Evolutionary conservation across 1,284 basidiomycete genomes (phyloP), one percentile per base, ranked within the genome.

Genomic region (Phellopilus nigrolimitatus): DNA sequence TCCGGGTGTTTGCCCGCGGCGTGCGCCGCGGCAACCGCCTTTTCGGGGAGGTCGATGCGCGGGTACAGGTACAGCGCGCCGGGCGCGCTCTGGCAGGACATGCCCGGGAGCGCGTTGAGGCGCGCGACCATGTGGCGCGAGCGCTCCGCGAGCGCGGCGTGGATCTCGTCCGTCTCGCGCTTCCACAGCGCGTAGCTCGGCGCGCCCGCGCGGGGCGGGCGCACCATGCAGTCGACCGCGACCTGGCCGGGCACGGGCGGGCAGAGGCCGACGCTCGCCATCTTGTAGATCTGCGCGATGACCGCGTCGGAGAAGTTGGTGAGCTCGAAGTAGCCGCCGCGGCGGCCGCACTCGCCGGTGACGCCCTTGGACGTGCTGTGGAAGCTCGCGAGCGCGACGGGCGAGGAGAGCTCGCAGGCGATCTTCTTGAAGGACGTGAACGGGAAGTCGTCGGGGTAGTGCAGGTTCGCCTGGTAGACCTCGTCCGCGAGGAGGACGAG

Each of bases 351-450:
- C 71, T 97, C 94, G 57, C 94, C 94, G 37, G 81, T 82, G 56
- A 95, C 90, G 52, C 94, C 94, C 70, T 97, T 97, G 50, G 90
- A 94, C 65, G 94, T 94, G 48, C 89, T 93, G 73, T 97, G 94
- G 83, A 95, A 97, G 46, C 88, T 92, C 44, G 97, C 76, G 63
- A 97, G 82, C 43, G 91, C 82, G 56, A 94, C 71, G 57, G 74
- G 75, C 40, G 79, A 84, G 59, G 76, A 69, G 53, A 84, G 69
- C 54, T 78, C 71, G 39, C 76, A 71, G 2, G 95, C 78, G 51
- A 91, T 76, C 68, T 92, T 86, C 68, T 97, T 97, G 80, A 97
- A 97, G 7, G 89, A 93, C 47, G 83, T 80, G 76, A 97, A 97
- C 0, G 89, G 80, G 65, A 87, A 80, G 0, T 72, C 71, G 5